Evolutionary conservation across 257 asterid species (phyloP).

Genomic region (Agastache rugosa): DNA sequence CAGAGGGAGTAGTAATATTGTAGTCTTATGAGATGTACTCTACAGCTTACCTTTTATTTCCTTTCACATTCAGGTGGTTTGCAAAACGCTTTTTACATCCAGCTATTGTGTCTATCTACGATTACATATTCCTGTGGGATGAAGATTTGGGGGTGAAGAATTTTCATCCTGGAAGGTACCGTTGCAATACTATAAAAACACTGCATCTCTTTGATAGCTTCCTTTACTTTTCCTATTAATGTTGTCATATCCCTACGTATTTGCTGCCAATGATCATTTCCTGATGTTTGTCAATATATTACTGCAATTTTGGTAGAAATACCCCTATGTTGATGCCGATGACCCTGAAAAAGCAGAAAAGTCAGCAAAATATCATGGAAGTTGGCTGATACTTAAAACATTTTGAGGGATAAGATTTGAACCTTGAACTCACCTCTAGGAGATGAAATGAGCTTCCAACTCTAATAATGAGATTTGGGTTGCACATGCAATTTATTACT

Average conservation of each 20-base stretch:
- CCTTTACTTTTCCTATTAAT: slow-evolving; percentile 11
- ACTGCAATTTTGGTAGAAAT: neutral
- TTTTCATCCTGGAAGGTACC: slow-evolving; percentile 86
- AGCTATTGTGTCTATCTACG: slow-evolving; percentile 75
- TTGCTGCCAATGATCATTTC: neutral
- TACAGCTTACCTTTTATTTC: slow-evolving; percentile 11
- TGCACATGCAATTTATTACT: slow-evolving; percentile 13
- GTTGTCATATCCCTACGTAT: neutral
- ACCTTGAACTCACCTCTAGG: neutral
- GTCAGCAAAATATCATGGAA: neutral
- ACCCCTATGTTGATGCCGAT: neutral
- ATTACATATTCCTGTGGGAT: slow-evolving; percentile 93
- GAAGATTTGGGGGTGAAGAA: slow-evolving; percentile 90
- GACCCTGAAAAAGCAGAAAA: neutral
- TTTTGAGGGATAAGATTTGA: neutral
- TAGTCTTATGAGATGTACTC: slow-evolving; percentile 13
- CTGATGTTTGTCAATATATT: neutral
- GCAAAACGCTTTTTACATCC: slow-evolving; percentile 95
- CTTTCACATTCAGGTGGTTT: slow-evolving; percentile 75
- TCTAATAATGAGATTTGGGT: neutral
- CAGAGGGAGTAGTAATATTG: neutral
- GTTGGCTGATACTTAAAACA: neutral
- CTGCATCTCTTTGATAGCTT: neutral
- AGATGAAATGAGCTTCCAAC: neutral
- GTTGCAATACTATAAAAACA: neutral